A percentile compares a stretch with the other conserved stretches of the same genome.
phyloP scores from a whole-genome alignment of 305 asterid species.

The Caryopteris hybrid region DNA sequence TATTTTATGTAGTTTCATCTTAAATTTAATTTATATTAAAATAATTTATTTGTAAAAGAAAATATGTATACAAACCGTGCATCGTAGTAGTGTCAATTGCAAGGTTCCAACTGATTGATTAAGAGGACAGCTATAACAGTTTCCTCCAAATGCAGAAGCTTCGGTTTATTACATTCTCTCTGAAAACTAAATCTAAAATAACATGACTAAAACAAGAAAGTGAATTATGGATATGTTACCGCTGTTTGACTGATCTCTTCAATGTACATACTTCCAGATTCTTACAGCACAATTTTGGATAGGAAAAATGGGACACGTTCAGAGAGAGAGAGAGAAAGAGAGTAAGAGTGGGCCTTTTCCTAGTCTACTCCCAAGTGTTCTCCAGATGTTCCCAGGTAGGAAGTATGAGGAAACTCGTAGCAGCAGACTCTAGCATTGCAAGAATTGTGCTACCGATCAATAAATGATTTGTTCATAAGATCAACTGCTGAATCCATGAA shows the following conservation, averaged over 20 bases:
- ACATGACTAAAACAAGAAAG: background rate
- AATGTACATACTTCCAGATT: constrained; percentile 19
- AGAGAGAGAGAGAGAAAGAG: background rate
- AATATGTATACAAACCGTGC: too few relatives aligned
- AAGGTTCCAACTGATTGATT: too few relatives aligned
- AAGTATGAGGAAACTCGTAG: constrained; percentile 3
- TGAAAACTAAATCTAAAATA: too few relatives aligned
- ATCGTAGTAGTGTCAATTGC: too few relatives aligned
- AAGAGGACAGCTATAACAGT: too few relatives aligned
- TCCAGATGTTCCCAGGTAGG: background rate
- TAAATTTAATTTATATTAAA: too few relatives aligned
- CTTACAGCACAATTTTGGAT: constrained; percentile 11
- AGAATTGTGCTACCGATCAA: constrained; percentile 46
- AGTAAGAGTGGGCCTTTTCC: background rate
- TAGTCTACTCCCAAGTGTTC: background rate
- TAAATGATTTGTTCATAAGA: constrained; percentile 85
- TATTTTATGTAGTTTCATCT: too few relatives aligned
- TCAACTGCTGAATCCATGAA: constrained; percentile 92
- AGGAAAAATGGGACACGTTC: constrained; percentile 15
- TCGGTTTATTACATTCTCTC: too few relatives aligned
- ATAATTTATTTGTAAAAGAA: too few relatives aligned
- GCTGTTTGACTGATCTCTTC: constrained; percentile 23
- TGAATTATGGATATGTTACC: background rate
- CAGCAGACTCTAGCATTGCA: constrained; percentile 2
- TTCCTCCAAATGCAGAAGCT: too few relatives aligned